phyloP scores from a whole-genome alignment of 805 yeast species.

The Yarrowia osloensis region DNA sequence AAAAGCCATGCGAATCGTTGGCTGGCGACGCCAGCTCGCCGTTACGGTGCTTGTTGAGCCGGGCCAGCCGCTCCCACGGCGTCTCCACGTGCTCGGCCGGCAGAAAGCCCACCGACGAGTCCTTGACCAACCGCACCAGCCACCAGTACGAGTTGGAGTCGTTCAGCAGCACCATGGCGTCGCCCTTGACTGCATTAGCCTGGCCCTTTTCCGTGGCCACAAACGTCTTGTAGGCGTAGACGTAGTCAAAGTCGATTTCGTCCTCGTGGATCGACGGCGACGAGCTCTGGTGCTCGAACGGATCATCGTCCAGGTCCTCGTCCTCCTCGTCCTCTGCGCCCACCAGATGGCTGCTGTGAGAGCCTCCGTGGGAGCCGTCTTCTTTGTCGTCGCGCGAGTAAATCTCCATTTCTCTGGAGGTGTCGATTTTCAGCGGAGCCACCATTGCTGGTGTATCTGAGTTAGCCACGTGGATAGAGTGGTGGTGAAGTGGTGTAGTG shows the following conservation, averaged over 20 bases:
- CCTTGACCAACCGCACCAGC: constrained; percentile 65
- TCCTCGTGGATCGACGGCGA: constrained; percentile 55
- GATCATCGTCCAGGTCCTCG: constrained; percentile 40
- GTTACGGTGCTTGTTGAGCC: constrained; percentile 89
- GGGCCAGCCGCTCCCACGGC: constrained; percentile 84
- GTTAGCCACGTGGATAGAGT: background rate
- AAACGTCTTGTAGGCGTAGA: constrained; percentile 86
- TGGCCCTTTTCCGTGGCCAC: constrained; percentile 93
- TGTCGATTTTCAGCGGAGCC: constrained; percentile 30
- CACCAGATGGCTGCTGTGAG: background rate
- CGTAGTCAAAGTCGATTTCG: constrained; percentile 77
- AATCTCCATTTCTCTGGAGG: constrained; percentile 23
- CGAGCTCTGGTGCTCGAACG: constrained; percentile 56
- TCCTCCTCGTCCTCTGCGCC: background rate
- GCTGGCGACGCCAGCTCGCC: constrained; percentile 51
- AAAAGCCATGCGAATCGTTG: constrained; percentile 18
- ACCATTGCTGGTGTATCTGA: constrained; percentile 29
- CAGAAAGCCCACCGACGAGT: constrained; percentile 83
- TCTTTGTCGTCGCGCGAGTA: constrained; percentile 26
- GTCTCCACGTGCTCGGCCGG: constrained; percentile 96
- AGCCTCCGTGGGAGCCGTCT: background rate
- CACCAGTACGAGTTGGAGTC: constrained; percentile 97
- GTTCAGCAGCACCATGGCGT: constrained; percentile 76
- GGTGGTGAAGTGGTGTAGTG: background rate
- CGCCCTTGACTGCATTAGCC: constrained; percentile 75